Conservation (phyloP, 2,329 filamentous ascomycete genomes). For the Exophiala sp. region DNA sequence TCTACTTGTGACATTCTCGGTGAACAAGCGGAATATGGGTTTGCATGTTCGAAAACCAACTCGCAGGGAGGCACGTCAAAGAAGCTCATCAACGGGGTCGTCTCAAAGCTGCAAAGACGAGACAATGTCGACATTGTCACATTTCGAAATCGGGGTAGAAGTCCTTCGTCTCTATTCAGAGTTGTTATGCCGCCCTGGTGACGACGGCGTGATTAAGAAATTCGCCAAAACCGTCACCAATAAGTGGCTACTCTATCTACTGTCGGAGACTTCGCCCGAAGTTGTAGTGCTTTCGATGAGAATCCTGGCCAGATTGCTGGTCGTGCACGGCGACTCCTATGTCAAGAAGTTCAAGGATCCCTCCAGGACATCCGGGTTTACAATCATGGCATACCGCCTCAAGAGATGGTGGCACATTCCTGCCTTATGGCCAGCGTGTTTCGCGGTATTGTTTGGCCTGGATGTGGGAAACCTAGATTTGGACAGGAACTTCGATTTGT, state of each 20-base stretch:
- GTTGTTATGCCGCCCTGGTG: conserved; percentile 68
- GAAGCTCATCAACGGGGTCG: conserved; percentile 26
- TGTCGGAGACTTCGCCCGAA: conserved; percentile 78
- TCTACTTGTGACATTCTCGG: conserved; percentile 85
- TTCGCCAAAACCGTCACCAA: conserved; percentile 94
- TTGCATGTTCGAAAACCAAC: conserved; percentile 44
- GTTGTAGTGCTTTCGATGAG: conserved; percentile 74
- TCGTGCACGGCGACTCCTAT: conserved; percentile 75
- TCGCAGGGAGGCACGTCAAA: conserved; percentile 31
- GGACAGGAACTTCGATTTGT: conserved; percentile 66
- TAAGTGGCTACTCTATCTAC: conserved; percentile 90
- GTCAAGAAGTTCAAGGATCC: conserved; percentile 70
- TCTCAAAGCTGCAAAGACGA: conserved; percentile 32
- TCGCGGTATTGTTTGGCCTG: conserved; percentile 79
- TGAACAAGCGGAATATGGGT: conserved; percentile 59
- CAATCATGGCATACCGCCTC: conserved; percentile 73
- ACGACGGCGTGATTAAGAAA: conserved; percentile 65
- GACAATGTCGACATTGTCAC: conserved; percentile 38
- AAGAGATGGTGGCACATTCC: conserved; percentile 85
- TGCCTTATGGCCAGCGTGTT: conserved; percentile 77
- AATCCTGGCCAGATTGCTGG: conserved; percentile 75
- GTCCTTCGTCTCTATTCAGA: conserved; percentile 72
- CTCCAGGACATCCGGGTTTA: conserved; percentile 75
- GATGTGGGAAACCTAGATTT: conserved; percentile 72
- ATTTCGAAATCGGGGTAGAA: conserved; percentile 66